Evolutionary conservation across 768 basidiomycete species (phyloP).

Genomic region (Glaciozyma martinii): DNA sequence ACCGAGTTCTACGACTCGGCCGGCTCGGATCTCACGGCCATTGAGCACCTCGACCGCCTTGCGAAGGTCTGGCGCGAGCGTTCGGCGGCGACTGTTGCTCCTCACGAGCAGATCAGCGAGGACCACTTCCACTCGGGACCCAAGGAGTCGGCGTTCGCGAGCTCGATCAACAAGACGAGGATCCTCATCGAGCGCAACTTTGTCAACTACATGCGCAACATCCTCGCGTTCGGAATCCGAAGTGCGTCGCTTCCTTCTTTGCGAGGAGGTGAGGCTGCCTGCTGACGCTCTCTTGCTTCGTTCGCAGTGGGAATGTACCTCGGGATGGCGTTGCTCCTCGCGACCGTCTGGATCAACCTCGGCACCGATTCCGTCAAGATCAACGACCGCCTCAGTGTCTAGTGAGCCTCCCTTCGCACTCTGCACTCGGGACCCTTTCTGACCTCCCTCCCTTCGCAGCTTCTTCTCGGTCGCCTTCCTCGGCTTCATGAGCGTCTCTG

Average conservation of each 20-base stretch:
- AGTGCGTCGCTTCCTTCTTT: slow-evolving; percentile 44
- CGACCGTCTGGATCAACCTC: slow-evolving; percentile 48
- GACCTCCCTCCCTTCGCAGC: slow-evolving; percentile 40
- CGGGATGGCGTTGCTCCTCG: slow-evolving; percentile 40
- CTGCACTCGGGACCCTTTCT: slow-evolving; percentile 41
- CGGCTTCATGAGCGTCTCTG: slow-evolving; percentile 47
- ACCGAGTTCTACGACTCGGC: slow-evolving; percentile 24
- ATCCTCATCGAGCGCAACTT: slow-evolving; percentile 46
- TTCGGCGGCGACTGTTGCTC: not conserved
- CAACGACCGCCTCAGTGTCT: slow-evolving; percentile 34
- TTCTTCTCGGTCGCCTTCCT: slow-evolving; percentile 51
- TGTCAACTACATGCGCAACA: slow-evolving; percentile 50
- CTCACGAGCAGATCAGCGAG: not conserved
- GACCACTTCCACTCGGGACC: not conserved
- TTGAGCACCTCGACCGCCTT: not conserved
- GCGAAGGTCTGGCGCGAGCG: not conserved
- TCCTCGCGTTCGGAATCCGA: slow-evolving; percentile 54
- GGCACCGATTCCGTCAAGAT: slow-evolving; percentile 35
- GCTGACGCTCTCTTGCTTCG: no score
- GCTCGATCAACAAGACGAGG: not conserved
- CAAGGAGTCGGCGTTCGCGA: not conserved
- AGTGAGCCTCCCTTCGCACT: slow-evolving; percentile 36
- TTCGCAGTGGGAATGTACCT: slow-evolving; percentile 21
- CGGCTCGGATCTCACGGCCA: not conserved
- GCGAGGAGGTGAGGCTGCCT: no score